phyloP scores from a whole-genome alignment of 2,329 filamentous ascomycete species.

The Elsinoe perseae region DNA sequence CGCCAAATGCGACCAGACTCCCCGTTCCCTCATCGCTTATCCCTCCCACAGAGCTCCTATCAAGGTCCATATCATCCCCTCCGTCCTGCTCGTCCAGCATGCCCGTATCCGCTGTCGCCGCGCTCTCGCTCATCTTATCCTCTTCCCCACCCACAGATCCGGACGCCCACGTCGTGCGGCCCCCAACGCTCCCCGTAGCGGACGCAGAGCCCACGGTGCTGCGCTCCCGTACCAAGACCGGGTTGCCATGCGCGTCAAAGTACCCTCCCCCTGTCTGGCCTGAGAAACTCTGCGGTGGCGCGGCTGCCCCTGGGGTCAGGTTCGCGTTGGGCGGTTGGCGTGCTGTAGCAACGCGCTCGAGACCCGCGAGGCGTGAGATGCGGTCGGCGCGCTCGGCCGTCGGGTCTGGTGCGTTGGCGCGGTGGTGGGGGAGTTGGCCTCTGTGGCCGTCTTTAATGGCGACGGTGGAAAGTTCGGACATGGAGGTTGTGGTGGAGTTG shows the following conservation, averaged over 20 bases:
- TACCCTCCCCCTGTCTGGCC: conserved; percentile 46
- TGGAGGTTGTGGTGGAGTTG: conserved; percentile 83
- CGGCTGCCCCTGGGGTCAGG: conserved; percentile 39
- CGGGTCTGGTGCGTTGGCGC: conserved; percentile 39
- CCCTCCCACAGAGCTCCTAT: conserved; percentile 59
- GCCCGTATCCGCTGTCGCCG: not conserved
- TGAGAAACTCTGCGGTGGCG: conserved; percentile 33
- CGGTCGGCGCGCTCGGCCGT: conserved; percentile 81
- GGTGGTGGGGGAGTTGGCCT: conserved; percentile 61
- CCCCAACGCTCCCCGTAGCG: conserved; percentile 71
- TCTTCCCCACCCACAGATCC: conserved; percentile 53
- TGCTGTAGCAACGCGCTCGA: conserved; percentile 76
- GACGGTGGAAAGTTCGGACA: conserved; percentile 84
- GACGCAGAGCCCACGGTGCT: conserved; percentile 88
- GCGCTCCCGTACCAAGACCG: conserved; percentile 59
- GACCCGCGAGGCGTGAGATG: conserved; percentile 87
- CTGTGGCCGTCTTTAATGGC: conserved; percentile 95
- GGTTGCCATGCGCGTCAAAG: conserved; percentile 68
- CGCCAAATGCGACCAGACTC: conserved; percentile 83
- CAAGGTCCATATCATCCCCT: conserved; percentile 32
- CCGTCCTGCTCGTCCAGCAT: conserved; percentile 16
- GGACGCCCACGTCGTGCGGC: conserved; percentile 60
- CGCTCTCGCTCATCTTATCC: conserved; percentile 59
- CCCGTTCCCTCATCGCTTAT: conserved; percentile 80
- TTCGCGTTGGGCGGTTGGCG: conserved; percentile 42